Evolutionary conservation across 352 stramenopile species (phyloP).

Genomic region (Pythium myriotylum): DNA sequence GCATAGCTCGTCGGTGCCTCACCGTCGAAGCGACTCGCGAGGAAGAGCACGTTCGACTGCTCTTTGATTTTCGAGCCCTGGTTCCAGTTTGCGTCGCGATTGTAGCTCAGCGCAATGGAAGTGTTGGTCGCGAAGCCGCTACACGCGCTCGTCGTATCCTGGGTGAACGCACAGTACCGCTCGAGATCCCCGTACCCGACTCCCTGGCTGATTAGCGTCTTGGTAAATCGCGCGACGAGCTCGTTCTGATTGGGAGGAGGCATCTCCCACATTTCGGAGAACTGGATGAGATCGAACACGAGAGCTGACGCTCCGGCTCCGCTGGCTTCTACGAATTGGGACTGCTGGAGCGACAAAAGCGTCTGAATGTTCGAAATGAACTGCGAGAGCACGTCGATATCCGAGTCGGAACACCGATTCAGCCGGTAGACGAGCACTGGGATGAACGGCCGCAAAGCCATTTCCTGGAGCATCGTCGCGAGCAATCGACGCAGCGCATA

Average conservation of each 20-base stretch:
- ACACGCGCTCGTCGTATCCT: slow-evolving; percentile 42
- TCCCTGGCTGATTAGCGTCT: slow-evolving; percentile 49
- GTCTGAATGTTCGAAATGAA: slow-evolving; percentile 37
- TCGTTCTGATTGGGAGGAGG: slow-evolving; percentile 46
- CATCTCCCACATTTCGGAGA: slow-evolving; percentile 76
- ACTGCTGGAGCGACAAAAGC: background rate
- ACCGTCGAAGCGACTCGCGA: slow-evolving; percentile 50
- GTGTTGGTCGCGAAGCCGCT: slow-evolving; percentile 15
- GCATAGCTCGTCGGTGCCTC: slow-evolving; percentile 49
- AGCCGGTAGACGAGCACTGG: slow-evolving; percentile 62
- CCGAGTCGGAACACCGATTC: slow-evolving; percentile 47
- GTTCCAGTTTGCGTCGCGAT: slow-evolving; percentile 36
- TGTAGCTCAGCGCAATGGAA: slow-evolving; percentile 38
- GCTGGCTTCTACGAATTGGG: slow-evolving; percentile 5
- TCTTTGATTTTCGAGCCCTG: slow-evolving; percentile 30
- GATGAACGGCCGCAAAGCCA: slow-evolving; percentile 57
- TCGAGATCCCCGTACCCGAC: slow-evolving; percentile 45
- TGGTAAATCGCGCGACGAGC: slow-evolving; percentile 50
- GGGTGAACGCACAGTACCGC: slow-evolving; percentile 67
- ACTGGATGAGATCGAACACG: slow-evolving; percentile 63
- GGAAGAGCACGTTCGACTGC: slow-evolving; percentile 53
- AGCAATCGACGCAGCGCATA: slow-evolving; percentile 52
- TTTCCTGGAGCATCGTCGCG: slow-evolving; percentile 48
- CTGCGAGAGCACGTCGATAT: slow-evolving; percentile 42
- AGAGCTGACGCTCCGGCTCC: slow-evolving; percentile 34